phyloP scores from a whole-genome alignment of 805 yeast genomes.

The Limtongia smithiae region DNA sequence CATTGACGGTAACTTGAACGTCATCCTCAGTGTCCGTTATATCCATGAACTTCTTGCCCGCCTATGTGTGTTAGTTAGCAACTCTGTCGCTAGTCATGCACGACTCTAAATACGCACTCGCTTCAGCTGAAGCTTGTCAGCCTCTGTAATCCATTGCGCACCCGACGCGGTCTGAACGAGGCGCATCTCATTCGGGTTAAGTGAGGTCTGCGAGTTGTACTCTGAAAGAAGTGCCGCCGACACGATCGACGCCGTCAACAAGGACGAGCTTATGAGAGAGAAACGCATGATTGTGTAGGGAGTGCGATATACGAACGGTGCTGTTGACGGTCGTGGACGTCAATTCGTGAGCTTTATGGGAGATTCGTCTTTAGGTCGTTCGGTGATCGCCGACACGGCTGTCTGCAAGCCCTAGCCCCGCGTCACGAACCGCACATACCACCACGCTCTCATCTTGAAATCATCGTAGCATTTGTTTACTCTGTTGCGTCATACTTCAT shows the following conservation, averaged over 20 bases:
- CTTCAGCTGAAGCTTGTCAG: slow-evolving; percentile 45
- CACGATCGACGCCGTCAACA: slow-evolving; percentile 10
- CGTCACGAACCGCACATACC: no score
- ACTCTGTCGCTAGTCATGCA: not conserved
- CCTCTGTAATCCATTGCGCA: slow-evolving; percentile 39
- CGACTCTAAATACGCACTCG: slow-evolving; percentile 20
- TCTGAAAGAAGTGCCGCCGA: slow-evolving; percentile 23
- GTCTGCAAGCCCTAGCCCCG: no score
- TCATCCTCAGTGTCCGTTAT: slow-evolving; percentile 16
- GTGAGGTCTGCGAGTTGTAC: slow-evolving; percentile 14
- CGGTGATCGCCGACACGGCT: no score
- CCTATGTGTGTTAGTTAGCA: not conserved
- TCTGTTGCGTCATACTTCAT: no score
- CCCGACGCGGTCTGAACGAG: slow-evolving; percentile 27
- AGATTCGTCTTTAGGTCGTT: no score
- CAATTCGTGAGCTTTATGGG: no score
- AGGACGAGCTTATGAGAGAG: slow-evolving; percentile 1
- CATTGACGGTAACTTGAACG: slow-evolving; percentile 31
- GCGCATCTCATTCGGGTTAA: slow-evolving; percentile 23
- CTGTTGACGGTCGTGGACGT: not conserved
- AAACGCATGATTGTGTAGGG: slow-evolving; percentile 14
- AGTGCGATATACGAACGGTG: no score
- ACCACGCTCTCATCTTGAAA: no score
- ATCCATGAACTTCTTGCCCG: slow-evolving; percentile 28
- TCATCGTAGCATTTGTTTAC: no score